These are phyloP conservation scores for Dioscorea zingiberensis DNA, from an alignment of 106 monocot species.

Conservation along the genomic window DNA sequence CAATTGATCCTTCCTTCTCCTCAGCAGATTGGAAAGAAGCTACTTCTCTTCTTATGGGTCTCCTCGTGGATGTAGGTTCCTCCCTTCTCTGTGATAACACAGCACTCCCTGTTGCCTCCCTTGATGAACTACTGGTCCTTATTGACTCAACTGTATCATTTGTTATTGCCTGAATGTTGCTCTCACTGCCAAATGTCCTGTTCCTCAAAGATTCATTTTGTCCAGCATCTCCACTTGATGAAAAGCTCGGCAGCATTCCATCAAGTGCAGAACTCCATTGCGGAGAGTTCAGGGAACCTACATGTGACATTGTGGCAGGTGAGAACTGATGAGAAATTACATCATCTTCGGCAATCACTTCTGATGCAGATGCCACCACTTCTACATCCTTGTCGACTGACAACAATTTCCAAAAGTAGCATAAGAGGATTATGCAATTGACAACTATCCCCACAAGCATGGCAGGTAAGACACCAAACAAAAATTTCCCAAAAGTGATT, in stretches of 20 bases:
- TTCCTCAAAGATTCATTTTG: slow-evolving; percentile 3
- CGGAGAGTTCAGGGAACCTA: slow-evolving; percentile 2
- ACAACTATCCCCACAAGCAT: slow-evolving; percentile 53
- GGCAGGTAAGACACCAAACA: slow-evolving; percentile 62
- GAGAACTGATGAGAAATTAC: slow-evolving; percentile 57
- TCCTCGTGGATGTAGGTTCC: neutral
- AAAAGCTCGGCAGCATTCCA: neutral
- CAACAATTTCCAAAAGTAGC: slow-evolving; percentile 50
- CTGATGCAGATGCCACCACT: neutral
- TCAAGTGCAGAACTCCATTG: slow-evolving; percentile 12
- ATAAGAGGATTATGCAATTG: slow-evolving; percentile 51
- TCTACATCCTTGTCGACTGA: slow-evolving; percentile 40
- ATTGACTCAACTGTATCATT: neutral
- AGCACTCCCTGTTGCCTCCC: neutral
- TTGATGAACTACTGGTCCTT: neutral
- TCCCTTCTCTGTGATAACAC: slow-evolving; percentile 1
- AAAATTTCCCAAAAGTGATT: slow-evolving; percentile 64
- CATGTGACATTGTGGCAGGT: slow-evolving; percentile 65
- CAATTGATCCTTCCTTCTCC: slow-evolving; percentile 23
- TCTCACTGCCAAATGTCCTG: neutral
- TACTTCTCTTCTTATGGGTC: slow-evolving; percentile 11
- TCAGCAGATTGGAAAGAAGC: slow-evolving; percentile 2
- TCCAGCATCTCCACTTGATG: neutral
- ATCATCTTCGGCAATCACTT: slow-evolving; percentile 30
- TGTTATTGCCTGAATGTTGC: slow-evolving; percentile 4